Conservation (phyloP, 2,329 filamentous ascomycete genomes). For the Aspergillus luchuensis region DNA sequence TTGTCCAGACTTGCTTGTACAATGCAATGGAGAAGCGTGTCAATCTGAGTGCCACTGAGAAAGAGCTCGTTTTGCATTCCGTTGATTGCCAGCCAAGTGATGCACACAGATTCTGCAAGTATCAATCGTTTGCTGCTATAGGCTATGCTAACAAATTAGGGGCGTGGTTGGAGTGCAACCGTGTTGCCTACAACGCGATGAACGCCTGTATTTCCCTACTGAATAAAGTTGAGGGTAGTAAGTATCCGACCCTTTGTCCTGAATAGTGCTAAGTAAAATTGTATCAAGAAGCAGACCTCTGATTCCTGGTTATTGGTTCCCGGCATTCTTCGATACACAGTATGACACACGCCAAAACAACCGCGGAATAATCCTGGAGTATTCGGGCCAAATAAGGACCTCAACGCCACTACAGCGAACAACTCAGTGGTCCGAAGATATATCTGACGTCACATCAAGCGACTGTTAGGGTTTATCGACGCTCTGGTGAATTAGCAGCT, state of each 20-base stretch:
- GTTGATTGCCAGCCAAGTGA: constrained; percentile 23
- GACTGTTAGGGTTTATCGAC: background rate
- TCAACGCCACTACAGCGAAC: background rate
- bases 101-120: constrained; percentile 31
- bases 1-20: constrained; percentile 25
- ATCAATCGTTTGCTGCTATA: background rate
- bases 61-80: constrained; percentile 20
- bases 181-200: constrained; percentile 28
- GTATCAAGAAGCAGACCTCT: too few relatives aligned
- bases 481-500: background rate
- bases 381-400: background rate
- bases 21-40: constrained; percentile 25
- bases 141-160: constrained; percentile 19
- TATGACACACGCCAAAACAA: background rate
- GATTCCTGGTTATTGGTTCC: too few relatives aligned
- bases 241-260: background rate
- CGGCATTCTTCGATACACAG: background rate
- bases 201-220: constrained; percentile 21
- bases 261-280: background rate
- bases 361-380: background rate
- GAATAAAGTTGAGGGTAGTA: constrained; percentile 15
- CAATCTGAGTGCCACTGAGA: constrained; percentile 24
- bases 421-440: background rate
- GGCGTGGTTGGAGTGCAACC: constrained; percentile 23
- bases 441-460: background rate